Percentiles rank a stretch among this genome's conserved stretches.
These are phyloP conservation scores for Claviceps sp. DNA, from an alignment of 2,329 filamentous ascomycete species.

Conservation along the genomic window DNA sequence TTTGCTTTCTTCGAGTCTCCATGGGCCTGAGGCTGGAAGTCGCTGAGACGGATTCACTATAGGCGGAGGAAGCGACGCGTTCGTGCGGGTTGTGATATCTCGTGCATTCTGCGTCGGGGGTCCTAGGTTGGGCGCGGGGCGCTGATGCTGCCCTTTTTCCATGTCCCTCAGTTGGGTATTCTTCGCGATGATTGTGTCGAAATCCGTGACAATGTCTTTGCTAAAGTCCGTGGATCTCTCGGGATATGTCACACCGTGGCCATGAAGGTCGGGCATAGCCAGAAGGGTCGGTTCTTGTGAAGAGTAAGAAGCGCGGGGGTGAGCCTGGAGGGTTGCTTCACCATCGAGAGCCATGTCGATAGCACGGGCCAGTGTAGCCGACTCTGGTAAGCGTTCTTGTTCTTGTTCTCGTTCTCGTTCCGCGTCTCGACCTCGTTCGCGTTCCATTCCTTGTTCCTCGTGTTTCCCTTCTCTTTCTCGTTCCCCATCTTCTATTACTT, in stretches of 20 bases:
- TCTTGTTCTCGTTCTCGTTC: too few species aligned
- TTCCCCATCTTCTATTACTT: too few species aligned
- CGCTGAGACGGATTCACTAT: conserved; percentile 24
- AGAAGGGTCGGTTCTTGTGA: background rate
- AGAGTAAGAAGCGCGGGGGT: background rate
- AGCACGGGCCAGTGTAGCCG: background rate
- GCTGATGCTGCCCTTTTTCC: background rate
- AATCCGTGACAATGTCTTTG: background rate
- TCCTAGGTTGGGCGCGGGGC: background rate
- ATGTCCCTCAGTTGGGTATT: background rate
- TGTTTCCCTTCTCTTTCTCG: background rate
- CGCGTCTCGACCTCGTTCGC: background rate
- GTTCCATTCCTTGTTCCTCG: background rate
- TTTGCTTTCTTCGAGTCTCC: conserved; percentile 43
- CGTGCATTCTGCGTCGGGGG: background rate
- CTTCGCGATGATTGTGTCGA: background rate
- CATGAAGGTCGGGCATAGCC: background rate
- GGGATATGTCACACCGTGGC: background rate
- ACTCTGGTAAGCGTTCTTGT: background rate
- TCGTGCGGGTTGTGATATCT: too few species aligned
- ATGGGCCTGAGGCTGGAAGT: conserved; percentile 31
- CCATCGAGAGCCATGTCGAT: background rate
- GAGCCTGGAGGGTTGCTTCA: background rate
- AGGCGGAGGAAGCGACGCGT: background rate
- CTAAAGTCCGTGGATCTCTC: background rate